Evolutionary conservation across 2,329 filamentous ascomycete genomes (phyloP).

Genomic region (Fusarium sp.): DNA sequence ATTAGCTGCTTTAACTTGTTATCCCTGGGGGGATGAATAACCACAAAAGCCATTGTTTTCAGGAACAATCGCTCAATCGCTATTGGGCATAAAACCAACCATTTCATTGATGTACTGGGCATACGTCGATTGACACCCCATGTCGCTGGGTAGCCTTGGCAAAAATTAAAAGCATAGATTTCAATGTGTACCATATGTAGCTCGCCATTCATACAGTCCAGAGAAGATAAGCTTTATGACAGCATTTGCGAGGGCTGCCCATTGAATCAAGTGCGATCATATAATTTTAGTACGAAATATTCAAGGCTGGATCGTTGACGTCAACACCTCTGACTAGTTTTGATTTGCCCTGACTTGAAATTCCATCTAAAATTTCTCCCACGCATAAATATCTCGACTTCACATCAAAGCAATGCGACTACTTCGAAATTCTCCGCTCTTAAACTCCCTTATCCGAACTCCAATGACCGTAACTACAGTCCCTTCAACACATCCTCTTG

Average conservation of each 20-base stretch:
- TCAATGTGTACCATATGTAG: neutral
- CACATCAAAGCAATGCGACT: neutral
- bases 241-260: neutral
- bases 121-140: too few relatives aligned
- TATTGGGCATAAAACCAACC: too few relatives aligned
- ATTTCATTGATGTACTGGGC: too few relatives aligned
- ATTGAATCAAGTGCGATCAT: neutral
- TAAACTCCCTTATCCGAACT: neutral
- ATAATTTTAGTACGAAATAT: slow-evolving; percentile 2
- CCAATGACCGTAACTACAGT: slow-evolving; percentile 27
- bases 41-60: too few relatives aligned
- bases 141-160: too few relatives aligned
- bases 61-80: too few relatives aligned
- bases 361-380: neutral
- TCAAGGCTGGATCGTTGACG: slow-evolving; percentile 19
- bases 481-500: slow-evolving; percentile 19
- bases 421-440: neutral
- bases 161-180: too few relatives aligned
- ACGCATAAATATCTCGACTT: too few relatives aligned
- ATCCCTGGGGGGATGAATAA: too few relatives aligned
- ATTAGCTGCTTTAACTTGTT: too few relatives aligned
- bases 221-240: neutral
- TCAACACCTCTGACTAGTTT: slow-evolving; percentile 10
- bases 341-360: neutral
- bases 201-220: neutral